Conservation (phyloP, 2,329 filamentous ascomycete species). For the Hansfordia pulvinata region DNA sequence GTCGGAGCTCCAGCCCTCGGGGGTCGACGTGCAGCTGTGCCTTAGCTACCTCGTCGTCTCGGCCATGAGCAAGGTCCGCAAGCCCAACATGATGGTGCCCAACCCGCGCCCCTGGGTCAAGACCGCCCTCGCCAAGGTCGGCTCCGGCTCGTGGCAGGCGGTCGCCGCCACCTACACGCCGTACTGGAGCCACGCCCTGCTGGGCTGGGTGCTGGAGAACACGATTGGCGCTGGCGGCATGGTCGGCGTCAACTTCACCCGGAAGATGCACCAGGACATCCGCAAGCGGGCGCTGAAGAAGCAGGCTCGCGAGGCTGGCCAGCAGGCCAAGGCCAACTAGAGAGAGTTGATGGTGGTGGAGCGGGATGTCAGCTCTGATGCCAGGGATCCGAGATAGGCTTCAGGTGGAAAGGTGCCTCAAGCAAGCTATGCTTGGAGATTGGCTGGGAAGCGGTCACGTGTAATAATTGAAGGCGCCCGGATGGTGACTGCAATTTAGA, state of each 20-base stretch:
- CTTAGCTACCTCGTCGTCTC: slow-evolving; percentile 89
- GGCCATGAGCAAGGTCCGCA: slow-evolving; percentile 92
- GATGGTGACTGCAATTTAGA: too few relatives aligned
- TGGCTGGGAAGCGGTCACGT: too few relatives aligned
- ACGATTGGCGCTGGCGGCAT: slow-evolving; percentile 35
- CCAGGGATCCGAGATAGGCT: too few relatives aligned
- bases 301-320: slow-evolving; percentile 61
- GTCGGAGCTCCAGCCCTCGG: slow-evolving; percentile 65
- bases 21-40: slow-evolving; percentile 81
- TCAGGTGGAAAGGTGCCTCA: too few relatives aligned
- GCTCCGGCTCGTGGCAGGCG: slow-evolving; percentile 63
- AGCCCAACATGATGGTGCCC: slow-evolving; percentile 64
- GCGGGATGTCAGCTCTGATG: too few relatives aligned
- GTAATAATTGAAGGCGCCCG: too few relatives aligned
- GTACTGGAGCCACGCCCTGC: slow-evolving; percentile 81
- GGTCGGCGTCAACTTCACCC: slow-evolving; percentile 34
- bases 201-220: slow-evolving; percentile 69
- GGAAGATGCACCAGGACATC: slow-evolving; percentile 69
- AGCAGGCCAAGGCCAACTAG: too few relatives aligned
- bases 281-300: slow-evolving; percentile 72
- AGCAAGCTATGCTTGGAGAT: too few relatives aligned
- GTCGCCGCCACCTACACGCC: slow-evolving; percentile 79
- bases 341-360: too few relatives aligned
- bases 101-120: slow-evolving; percentile 73
- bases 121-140: slow-evolving; percentile 67